Evolutionary conservation across 345 rosid genomes (phyloP), one percentile per base, ranked within the genome.

Genomic region (Lenwebbia sp.): DNA sequence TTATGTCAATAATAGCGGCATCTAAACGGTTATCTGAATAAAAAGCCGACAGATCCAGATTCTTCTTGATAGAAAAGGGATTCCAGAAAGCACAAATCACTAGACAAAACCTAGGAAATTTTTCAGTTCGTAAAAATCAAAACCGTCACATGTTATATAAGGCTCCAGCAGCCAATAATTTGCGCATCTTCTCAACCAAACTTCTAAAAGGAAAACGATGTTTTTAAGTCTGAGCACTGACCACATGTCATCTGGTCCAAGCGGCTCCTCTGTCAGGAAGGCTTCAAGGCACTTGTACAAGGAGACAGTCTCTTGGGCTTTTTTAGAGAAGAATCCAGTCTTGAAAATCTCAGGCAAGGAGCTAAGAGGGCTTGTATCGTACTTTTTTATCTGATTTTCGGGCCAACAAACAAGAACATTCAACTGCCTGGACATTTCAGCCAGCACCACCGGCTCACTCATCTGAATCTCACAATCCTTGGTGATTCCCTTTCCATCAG

Each of bases 201-300:
- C 81, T 70, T 70, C 81, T 70, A 70, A 19, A 70, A 25, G 81
- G 47, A 70, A 70, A 70, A 70, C 26, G 21, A 19, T 33, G 81
- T 19, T 65, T 30, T 65, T 37, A 70, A 70, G 47, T 70, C 47
- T 1, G 26, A 83, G 84, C 82, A 93, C 98, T 93, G 62, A 98
- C 99, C 98, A 96, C 99, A 96, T 98, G 90, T 98, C 99, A 88
- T 98, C 99, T 49, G 98, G 99, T 88, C 99, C 99, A 90, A 98
- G 98, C 30, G 99, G 99, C 92, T 98, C 99, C 90, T 94, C 98
- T 62, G 88, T 96, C 88, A 98, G 90, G 95, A 98, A 98, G 85
- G 99, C 97, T 93, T 96, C 98, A 82, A 96, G 98, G 91, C 99
- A 96, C 85, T 92, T 96, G 90, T 94, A 95, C 85, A 96, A 91